A percentile compares a stretch with the other conserved stretches of the same genome.
These are phyloP conservation scores for Wickerhamomyces tratensis DNA, from an alignment of 805 yeast genomes.

Conservation along the genomic window DNA sequence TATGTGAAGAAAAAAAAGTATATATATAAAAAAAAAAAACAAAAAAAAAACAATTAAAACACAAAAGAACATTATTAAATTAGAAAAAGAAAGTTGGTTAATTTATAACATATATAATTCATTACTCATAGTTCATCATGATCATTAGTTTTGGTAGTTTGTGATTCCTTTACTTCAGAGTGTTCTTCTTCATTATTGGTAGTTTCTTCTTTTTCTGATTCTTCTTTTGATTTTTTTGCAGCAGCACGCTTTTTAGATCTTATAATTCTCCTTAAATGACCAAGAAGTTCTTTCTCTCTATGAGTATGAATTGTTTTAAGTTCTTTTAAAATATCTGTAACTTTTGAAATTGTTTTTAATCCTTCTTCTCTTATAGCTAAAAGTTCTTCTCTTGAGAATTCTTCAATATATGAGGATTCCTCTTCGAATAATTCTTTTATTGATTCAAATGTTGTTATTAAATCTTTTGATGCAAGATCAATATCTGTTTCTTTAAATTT, in stretches of 20 bases:
- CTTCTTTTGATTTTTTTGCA: slow-evolving; percentile 5
- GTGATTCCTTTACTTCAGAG: too few relatives aligned
- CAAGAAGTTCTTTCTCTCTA: slow-evolving; percentile 21
- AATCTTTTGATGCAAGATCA: slow-evolving; percentile 14
- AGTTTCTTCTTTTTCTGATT: neutral
- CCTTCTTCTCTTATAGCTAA: slow-evolving; percentile 20
- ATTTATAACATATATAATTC: too few relatives aligned
- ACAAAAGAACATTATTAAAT: too few relatives aligned
- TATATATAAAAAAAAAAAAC: too few relatives aligned
- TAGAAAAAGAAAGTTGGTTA: too few relatives aligned
- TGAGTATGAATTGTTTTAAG: slow-evolving; percentile 17
- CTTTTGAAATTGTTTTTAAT: slow-evolving; percentile 10
- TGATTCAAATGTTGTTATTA: slow-evolving; percentile 20
- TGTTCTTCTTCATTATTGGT: too few relatives aligned
- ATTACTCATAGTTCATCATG: too few relatives aligned
- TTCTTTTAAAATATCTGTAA: slow-evolving; percentile 8
- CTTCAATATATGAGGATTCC: slow-evolving; percentile 9
- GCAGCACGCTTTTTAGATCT: slow-evolving; percentile 13
- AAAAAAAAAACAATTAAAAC: too few relatives aligned
- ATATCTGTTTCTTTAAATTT: slow-evolving; percentile 19
- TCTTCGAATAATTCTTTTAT: slow-evolving; percentile 18
- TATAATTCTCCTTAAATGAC: slow-evolving; percentile 3
- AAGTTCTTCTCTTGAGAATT: slow-evolving; percentile 19
- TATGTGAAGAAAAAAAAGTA: too few relatives aligned
- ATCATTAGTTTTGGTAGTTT: too few relatives aligned